Evolutionary conservation across 2,329 filamentous ascomycete genomes (phyloP), one percentile per base, ranked within the genome.

Genomic region (Curvularia hawaiiensis): DNA sequence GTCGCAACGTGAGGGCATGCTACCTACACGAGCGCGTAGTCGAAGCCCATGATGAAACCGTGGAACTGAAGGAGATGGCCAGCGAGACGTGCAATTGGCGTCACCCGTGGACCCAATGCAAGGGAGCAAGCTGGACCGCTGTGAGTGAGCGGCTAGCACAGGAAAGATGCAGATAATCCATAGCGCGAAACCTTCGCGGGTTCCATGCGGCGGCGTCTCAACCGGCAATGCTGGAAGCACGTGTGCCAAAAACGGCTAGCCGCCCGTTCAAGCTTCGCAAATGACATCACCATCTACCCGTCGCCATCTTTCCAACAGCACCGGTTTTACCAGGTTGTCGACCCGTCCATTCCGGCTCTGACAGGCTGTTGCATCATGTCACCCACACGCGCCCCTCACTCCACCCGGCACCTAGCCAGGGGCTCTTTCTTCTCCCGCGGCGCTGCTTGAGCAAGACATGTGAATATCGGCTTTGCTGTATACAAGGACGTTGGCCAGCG

Each of bases 11-110:
- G 50, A 48, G 52, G 46, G 59, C 26, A 30, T 28, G 39, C 52
- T 49, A 79, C 85, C 73, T 81, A 87, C 85, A 88, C 84, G 61
- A 85, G 76, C 50, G 84, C 85, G 80, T 88, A 88, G 63, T 87
- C 85, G 76, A 79, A 82, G 39, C 83, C 84, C 84, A 86, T 86
- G 58, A 59, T 66, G 73, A 47, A 56, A 47, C 38, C 45, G 54
- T 49, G 47, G 35, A 45, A 45, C 47, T 43, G 50, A 33, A 46
- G 45, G 56, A 52, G 35, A 52, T 48, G 50, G 46, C 53, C 59
- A 59, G 58, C 56, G 52, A 62, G 50, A 59, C 35, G 54, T 54
- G 40, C 64, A 61, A 66, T 61, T 48, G 30, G 56, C 56, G 47
- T 58, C 56, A 58, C 52, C 55, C 56, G 49, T 55, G 28, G 52